Evolutionary conservation across 2,329 filamentous ascomycete genomes (phyloP).

Genomic region (Phyllosticta citrichinensis): DNA sequence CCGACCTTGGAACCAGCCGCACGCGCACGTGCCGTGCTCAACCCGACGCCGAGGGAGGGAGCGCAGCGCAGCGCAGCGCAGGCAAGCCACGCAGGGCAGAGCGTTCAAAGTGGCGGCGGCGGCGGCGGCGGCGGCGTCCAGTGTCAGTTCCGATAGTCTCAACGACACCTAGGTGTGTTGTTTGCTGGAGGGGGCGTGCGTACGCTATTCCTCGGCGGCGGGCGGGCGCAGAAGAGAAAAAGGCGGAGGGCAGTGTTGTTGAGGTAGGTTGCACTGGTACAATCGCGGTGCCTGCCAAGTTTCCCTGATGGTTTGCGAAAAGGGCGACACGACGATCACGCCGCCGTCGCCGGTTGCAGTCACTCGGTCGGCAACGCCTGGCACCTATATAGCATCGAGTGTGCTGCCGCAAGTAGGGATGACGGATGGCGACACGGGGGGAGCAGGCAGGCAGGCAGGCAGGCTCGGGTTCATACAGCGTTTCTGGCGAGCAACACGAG

Average conservation of each 20-base stretch:
- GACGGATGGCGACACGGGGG: not conserved
- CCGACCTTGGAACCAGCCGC: not conserved
- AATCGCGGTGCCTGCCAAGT: not conserved
- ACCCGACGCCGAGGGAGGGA: not conserved
- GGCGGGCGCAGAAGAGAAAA: too few relatives aligned
- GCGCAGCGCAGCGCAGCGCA: too few relatives aligned
- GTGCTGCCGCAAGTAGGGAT: not conserved
- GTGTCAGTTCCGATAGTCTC: not conserved
- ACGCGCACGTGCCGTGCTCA: not conserved
- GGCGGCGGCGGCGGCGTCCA: not conserved
- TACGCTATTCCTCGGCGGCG: too few relatives aligned
- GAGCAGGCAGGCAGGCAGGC: not conserved
- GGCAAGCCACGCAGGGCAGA: not conserved
- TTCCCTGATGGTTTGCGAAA: not conserved
- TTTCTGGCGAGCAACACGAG: not conserved
- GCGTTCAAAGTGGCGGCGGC: not conserved
- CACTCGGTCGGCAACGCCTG: not conserved
- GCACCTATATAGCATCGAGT: not conserved
- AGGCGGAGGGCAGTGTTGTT: too few relatives aligned
- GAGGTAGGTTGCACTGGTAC: not conserved
- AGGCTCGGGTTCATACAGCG: not conserved
- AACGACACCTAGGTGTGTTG: not conserved
- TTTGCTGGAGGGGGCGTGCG: not conserved
- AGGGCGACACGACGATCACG: too few relatives aligned
- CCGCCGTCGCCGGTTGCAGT: not conserved